These are phyloP conservation scores for Kodamaea fukazawae DNA, from an alignment of 805 yeast species.

Conservation along the genomic window DNA sequence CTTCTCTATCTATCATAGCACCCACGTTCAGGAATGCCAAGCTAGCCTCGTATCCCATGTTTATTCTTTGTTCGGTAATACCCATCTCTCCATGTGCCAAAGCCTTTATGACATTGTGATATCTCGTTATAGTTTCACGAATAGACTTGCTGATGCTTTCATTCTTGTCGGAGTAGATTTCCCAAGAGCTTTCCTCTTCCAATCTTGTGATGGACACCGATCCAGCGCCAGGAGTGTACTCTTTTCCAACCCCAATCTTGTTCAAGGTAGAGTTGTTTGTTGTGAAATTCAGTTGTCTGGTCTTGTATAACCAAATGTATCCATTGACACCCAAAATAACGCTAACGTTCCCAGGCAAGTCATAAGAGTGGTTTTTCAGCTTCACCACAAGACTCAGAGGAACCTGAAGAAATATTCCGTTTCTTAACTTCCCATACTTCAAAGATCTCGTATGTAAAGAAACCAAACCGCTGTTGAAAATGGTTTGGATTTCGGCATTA, in stretches of 20 bases:
- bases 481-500: conserved; percentile 92
- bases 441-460: conserved; percentile 92
- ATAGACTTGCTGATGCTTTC: conserved; percentile 62
- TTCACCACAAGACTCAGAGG: conserved; percentile 82
- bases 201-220: conserved; percentile 75
- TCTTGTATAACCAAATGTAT: conserved; percentile 84
- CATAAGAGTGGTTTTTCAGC: conserved; percentile 82
- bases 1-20: conserved; percentile 50
- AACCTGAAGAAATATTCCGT: conserved; percentile 78
- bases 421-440: conserved; percentile 91
- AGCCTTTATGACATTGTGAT: conserved; percentile 79
- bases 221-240: conserved; percentile 55
- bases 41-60: conserved; percentile 86
- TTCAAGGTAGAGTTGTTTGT: conserved; percentile 24
- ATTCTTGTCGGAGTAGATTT: conserved; percentile 87
- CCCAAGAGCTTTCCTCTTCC: conserved; percentile 93
- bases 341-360: conserved; percentile 91
- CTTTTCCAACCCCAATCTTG: conserved; percentile 40
- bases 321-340: conserved; percentile 93
- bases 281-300: conserved; percentile 31
- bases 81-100: conserved; percentile 84
- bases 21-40: conserved; percentile 62
- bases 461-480: conserved; percentile 88
- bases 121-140: conserved; percentile 76
- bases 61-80: conserved; percentile 75